Evolutionary conservation across 1,284 basidiomycete species (phyloP), one percentile per base, ranked within the genome.

Genomic region (Lignosus rhinocerotis): DNA sequence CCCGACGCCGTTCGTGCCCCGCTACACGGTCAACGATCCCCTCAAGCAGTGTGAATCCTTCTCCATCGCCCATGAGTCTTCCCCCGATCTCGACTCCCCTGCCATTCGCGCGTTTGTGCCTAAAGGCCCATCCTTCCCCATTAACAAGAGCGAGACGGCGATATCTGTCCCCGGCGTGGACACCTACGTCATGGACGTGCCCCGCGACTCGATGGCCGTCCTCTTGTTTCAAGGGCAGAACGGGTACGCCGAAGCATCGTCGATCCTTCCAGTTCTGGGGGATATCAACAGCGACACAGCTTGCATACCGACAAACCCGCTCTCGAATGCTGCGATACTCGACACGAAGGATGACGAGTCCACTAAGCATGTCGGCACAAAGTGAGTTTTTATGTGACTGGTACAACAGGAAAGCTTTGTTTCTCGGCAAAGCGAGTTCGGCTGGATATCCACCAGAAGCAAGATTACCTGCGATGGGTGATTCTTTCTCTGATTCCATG

Each of bases 41-140:
- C 64, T 81, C n/a, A 68, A 72, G 2, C 84, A 86, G 67, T 87
- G 85, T 70, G 72, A 78, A 61, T 67, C 75, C 4, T 81, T 86
- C 66, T 70, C 72, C 16, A 70, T 88, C 34, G 65, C 64, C 3
- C 85, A 78, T 67, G 72, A 81, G 56, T 65, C 74, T 0, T 64
- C 69, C 4, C 56, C 67, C n/a, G 67, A 75, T 31, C 56, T 69
- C 12, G 64, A 66, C 6, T 67, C 79, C 8, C 82, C 80, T 5
- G 66, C 69, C 7, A 69, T 84, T 30, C 78, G 80, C 19, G 72
- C 75, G 1, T 83, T 81, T 65, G 70, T 71, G 38, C 83, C 84
- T 1, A 70, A 66, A 47, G 77, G 76, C 8, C 62, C 67, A 16
- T 76, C 82, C 6, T 73, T 75, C 60, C 41, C 58, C n/a, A 66